phyloP scores from a whole-genome alignment of 2,329 filamentous ascomycete species.

The Hortaea sp. region DNA sequence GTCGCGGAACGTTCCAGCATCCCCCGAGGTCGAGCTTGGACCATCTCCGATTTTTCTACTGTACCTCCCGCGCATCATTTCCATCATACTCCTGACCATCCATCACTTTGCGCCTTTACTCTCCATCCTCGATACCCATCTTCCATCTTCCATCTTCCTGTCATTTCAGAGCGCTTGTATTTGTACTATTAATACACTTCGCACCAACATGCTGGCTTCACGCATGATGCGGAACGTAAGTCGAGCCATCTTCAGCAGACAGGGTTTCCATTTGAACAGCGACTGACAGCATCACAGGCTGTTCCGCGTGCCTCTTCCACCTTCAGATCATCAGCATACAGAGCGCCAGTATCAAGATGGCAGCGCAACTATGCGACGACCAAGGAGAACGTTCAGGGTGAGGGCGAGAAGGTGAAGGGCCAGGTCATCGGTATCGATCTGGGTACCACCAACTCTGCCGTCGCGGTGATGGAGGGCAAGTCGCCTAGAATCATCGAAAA shows the following conservation, averaged over 20 bases:
- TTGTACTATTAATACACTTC: neutral
- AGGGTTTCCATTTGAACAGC: slow-evolving; percentile 18
- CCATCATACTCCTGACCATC: neutral
- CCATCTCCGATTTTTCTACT: neutral
- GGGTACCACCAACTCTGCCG: slow-evolving; percentile 95
- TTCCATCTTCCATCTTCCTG: neutral
- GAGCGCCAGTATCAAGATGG: slow-evolving; percentile 64
- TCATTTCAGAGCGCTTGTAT: neutral
- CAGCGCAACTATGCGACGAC: slow-evolving; percentile 55
- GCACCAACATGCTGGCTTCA: slow-evolving; percentile 24
- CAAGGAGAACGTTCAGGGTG: slow-evolving; percentile 27
- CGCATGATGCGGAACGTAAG: slow-evolving; percentile 26
- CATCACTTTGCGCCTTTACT: neutral
- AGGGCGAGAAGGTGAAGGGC: slow-evolving; percentile 68
- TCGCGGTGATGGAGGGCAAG: slow-evolving; percentile 97
- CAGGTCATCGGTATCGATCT: slow-evolving; percentile 97
- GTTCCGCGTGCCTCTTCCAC: slow-evolving; percentile 26
- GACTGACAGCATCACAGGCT: slow-evolving; percentile 18
- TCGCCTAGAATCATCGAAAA: slow-evolving; percentile 94
- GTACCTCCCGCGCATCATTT: neutral
- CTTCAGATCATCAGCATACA: slow-evolving; percentile 31
- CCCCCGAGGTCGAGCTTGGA: neutral
- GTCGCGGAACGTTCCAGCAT: neutral
- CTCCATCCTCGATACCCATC: no score
- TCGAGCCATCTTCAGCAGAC: slow-evolving; percentile 6